Evolutionary conservation across 305 asterid species (phyloP).

Genomic region (Solanum hybrid): DNA sequence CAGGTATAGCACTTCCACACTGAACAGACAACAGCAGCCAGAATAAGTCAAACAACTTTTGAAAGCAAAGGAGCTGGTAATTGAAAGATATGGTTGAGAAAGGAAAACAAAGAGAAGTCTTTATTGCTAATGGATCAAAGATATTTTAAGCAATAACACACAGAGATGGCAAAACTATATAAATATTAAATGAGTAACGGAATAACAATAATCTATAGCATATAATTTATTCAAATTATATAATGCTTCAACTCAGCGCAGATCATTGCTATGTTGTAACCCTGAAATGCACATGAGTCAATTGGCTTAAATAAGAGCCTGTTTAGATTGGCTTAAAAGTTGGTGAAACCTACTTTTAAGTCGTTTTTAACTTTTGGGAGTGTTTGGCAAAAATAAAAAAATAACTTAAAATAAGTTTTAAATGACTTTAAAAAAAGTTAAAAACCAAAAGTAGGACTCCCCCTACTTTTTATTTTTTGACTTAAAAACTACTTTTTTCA

Average conservation of each 20-base stretch:
- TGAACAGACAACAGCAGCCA: constrained; percentile 28
- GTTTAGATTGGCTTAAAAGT: background rate
- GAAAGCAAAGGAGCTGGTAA: background rate
- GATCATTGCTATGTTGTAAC: background rate
- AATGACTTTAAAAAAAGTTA: background rate
- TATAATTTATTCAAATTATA: background rate
- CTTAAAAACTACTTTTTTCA: background rate
- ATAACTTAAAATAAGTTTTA: background rate
- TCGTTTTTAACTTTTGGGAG: background rate
- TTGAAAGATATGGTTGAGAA: background rate
- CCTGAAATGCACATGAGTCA: background rate
- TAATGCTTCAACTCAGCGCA: background rate
- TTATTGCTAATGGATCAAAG: background rate
- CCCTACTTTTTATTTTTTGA: background rate
- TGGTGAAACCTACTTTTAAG: background rate
- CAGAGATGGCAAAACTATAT: background rate
- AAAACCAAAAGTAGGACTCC: background rate
- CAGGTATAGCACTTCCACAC: constrained; percentile 36
- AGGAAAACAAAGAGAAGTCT: background rate
- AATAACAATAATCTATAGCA: background rate
- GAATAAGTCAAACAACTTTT: background rate
- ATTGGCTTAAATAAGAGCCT: background rate
- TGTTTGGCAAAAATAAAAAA: background rate
- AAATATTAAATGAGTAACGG: background rate
- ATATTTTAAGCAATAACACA: background rate